Evolutionary conservation across 306 rosid species (phyloP).

Genomic region (Quercus berberidifolia): DNA sequence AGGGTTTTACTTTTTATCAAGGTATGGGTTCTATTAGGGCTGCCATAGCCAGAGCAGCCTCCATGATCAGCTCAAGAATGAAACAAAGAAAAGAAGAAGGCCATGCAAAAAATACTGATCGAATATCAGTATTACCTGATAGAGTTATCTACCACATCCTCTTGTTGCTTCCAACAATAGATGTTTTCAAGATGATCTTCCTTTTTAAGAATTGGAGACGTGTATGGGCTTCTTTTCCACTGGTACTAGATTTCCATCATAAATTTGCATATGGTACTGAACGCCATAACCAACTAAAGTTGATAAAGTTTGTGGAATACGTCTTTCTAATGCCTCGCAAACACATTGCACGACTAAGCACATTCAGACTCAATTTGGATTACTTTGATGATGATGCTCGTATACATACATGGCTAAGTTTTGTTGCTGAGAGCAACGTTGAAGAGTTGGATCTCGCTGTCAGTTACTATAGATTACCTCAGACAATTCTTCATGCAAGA

Average conservation of each 20-base stretch:
- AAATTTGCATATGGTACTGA: no score
- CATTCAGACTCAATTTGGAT: background rate
- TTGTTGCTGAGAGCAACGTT: background rate
- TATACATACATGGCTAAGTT: background rate
- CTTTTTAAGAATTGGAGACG: background rate
- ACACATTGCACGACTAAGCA: background rate
- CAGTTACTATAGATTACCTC: background rate
- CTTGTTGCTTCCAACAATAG: background rate
- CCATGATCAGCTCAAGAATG: background rate
- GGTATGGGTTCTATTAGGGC: no score
- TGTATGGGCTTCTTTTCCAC: background rate
- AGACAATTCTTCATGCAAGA: background rate
- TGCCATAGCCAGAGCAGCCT: background rate
- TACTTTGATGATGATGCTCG: background rate
- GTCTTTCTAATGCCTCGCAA: no score
- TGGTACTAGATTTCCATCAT: background rate
- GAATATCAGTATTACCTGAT: background rate
- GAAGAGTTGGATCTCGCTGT: background rate
- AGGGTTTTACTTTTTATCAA: no score
- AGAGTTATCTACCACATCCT: background rate
- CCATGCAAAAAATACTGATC: background rate
- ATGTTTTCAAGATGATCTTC: background rate
- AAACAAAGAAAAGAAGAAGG: background rate
- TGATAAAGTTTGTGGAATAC: no score
- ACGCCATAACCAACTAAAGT: no score